phyloP scores from a whole-genome alignment of 352 stramenopile genomes.

The Aphanomyces stellatus region DNA sequence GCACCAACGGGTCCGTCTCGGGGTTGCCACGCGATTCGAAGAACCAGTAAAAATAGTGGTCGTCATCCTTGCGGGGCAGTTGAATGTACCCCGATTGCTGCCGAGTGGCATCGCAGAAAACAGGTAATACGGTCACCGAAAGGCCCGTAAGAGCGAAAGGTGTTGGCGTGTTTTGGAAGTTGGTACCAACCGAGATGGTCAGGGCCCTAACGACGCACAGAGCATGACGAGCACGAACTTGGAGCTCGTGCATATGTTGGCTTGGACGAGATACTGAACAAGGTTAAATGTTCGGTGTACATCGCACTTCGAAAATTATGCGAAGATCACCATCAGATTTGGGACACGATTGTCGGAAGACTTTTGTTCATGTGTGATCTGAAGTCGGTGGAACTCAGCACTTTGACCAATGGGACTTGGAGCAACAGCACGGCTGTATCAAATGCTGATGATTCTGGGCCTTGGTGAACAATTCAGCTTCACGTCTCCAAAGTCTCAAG shows the following conservation, averaged over 20 bases:
- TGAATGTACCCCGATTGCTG: constrained; percentile 40
- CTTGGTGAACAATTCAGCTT: too few relatives aligned
- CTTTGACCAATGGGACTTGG: too few relatives aligned
- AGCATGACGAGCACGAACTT: background rate
- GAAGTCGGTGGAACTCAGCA: too few relatives aligned
- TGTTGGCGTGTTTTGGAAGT: background rate
- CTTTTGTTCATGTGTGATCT: too few relatives aligned
- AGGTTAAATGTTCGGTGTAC: background rate
- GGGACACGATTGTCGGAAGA: too few relatives aligned
- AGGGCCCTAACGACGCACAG: background rate
- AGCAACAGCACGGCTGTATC: too few relatives aligned
- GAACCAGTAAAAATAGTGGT: constrained; percentile 64
- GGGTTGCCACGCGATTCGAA: constrained; percentile 35
- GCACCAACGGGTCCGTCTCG: constrained; percentile 39
- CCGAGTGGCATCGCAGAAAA: constrained; percentile 5
- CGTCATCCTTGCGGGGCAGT: constrained; percentile 40
- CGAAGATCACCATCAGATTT: too few relatives aligned
- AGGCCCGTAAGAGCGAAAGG: too few relatives aligned
- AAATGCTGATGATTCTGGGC: too few relatives aligned
- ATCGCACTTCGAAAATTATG: background rate
- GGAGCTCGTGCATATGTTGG: background rate
- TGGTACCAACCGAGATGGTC: background rate
- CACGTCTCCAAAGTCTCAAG: too few relatives aligned
- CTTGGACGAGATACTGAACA: background rate
- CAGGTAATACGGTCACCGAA: background rate